Evolutionary conservation across 1,139 yeast genomes (phyloP), one percentile per base, ranked within the genome.

Genomic region (Hemisphaericaspora subhashii): DNA sequence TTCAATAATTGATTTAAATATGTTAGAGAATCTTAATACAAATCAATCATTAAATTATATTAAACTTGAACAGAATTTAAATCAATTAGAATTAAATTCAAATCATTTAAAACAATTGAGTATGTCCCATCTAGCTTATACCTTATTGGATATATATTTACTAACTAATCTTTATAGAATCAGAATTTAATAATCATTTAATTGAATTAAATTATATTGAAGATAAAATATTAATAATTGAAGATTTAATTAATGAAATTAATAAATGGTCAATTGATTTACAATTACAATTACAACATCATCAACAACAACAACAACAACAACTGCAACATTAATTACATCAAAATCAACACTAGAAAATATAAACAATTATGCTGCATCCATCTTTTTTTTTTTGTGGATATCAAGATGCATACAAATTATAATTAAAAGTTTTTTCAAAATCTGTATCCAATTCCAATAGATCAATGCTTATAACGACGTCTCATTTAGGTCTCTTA

Each of bases 181-280:
- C 50, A 3, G 74, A 69, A 41, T 64, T 71, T 38, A 48, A 54
- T 17, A 43, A 48, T 2, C 59, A 66, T 39, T 43, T 54, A 3
- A 38, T 46, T 18, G 58, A 65, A 22, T 49, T 82, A 18, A 65
- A 61, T 13, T 54, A 54, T 1, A 60, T 81, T 3, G 88, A 79
- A 38, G 36, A 51, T 1, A 70, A 72, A 36, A 72, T 79, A 2
- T 64, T 58, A 10, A 62, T 65, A 29, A 54, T 84, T 38, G 79
- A 74, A 36, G 52, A 51, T 0, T 51, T 83, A 4, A 69, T 75
- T 1, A 53, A 58, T 5, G 89, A 85, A 47, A 56, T 85, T 37
- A 86, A 81, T 43, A 68, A 64, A 39, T 83, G 85, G 81, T 69
- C 85, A 1, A 58, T 63, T 18, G 84, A 80, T 43, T 51, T 80